phyloP scores from a whole-genome alignment of 2,329 filamentous ascomycete genomes.

The Arthrobotrys entomopaga region DNA sequence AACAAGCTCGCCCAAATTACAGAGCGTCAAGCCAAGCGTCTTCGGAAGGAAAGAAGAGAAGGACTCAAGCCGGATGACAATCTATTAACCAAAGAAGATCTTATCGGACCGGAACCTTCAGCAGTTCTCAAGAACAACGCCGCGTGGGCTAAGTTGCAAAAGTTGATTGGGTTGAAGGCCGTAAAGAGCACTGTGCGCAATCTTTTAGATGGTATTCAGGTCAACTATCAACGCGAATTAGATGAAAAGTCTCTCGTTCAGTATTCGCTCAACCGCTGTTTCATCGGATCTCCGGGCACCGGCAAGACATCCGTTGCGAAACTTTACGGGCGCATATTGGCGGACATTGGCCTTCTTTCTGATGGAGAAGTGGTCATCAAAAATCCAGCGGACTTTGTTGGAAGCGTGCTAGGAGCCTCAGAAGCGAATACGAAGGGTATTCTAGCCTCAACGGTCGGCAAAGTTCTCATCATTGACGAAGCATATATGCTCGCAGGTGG shows the following conservation, averaged over 20 bases:
- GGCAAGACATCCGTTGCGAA: conserved; percentile 81
- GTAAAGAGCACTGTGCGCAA: conserved; percentile 72
- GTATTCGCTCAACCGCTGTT: conserved; percentile 74
- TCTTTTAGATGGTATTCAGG: conserved; percentile 70
- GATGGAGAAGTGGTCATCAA: conserved; percentile 78
- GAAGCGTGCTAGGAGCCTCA: conserved; percentile 71
- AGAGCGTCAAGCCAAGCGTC: conserved; percentile 69
- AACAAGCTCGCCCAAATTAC: conserved; percentile 69
- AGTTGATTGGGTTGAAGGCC: conserved; percentile 69
- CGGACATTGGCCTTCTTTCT: conserved; percentile 73
- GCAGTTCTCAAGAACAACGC: conserved; percentile 66
- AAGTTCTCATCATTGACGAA: conserved; percentile 83
- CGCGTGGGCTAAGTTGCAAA: conserved; percentile 70
- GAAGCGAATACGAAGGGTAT: conserved; percentile 78
- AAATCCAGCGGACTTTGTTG: conserved; percentile 79
- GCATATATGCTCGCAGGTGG: conserved; percentile 71
- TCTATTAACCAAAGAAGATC: conserved; percentile 72
- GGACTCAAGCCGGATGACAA: conserved; percentile 68
- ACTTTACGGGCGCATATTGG: conserved; percentile 75
- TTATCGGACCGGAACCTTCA: conserved; percentile 76
- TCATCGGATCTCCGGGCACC: conserved; percentile 77
- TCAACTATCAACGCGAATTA: conserved; percentile 75
- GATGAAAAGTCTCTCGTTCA: conserved; percentile 70
- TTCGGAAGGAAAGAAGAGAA: conserved; percentile 65
- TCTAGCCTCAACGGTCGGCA: conserved; percentile 72